These are phyloP conservation scores for Funneliformis mosseae DNA, from an alignment of 192 early-diverging fungal species.

Conservation along the genomic window DNA sequence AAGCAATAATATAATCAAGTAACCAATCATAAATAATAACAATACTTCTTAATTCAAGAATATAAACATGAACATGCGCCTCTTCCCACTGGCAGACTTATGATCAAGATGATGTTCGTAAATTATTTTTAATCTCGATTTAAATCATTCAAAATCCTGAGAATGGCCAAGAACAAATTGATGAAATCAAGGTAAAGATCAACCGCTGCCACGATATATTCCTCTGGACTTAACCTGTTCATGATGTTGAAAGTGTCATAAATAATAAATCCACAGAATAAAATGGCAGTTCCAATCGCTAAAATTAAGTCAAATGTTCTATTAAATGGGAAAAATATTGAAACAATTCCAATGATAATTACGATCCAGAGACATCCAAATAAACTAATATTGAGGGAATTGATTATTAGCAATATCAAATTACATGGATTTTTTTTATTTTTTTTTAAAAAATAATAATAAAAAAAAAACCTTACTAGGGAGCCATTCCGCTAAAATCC, in stretches of 20 bases:
- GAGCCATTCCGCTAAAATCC: constrained; percentile 65
- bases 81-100: no score
- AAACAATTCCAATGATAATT: constrained; percentile 62
- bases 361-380: constrained; percentile 64
- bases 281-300: constrained; percentile 58
- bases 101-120: no score
- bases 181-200: constrained; percentile 76
- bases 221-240: constrained; percentile 70
- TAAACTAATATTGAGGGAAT: constrained; percentile 39
- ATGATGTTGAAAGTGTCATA: constrained; percentile 75
- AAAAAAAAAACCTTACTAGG: constrained; percentile 43
- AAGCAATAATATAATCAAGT: no score
- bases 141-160: constrained; percentile 61
- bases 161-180: constrained; percentile 74
- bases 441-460: neutral
- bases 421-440: constrained; percentile 10
- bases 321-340: constrained; percentile 74
- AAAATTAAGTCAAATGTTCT: constrained; percentile 56
- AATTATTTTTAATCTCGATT: constrained; percentile 30
- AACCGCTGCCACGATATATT: constrained; percentile 67
- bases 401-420: constrained; percentile 9
- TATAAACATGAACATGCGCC: no score
- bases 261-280: constrained; percentile 81
- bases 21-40: no score
- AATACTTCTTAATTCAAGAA: no score